These are phyloP conservation scores for Farysia itapuensis DNA, from an alignment of 1,284 basidiomycete genomes.

Conservation along the genomic window DNA sequence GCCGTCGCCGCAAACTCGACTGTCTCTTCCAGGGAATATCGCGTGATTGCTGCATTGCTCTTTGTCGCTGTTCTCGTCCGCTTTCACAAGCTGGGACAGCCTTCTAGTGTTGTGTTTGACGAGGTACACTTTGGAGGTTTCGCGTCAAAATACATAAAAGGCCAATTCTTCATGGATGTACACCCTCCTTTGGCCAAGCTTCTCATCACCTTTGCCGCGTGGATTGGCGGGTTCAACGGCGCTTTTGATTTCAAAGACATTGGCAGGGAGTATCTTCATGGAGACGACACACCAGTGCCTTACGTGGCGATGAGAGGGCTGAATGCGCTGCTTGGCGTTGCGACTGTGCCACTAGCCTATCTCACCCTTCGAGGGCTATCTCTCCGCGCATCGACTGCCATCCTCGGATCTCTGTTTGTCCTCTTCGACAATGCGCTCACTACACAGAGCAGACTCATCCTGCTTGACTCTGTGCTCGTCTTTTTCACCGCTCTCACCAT, in stretches of 20 bases:
- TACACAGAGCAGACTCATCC: slow-evolving; percentile 93
- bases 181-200: slow-evolving; percentile 96
- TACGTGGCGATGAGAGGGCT: slow-evolving; percentile 95
- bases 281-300: slow-evolving; percentile 68
- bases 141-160: slow-evolving; percentile 83
- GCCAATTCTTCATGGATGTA: slow-evolving; percentile 88
- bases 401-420: slow-evolving; percentile 85
- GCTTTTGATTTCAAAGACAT: slow-evolving; percentile 97
- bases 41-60: slow-evolving; percentile 25
- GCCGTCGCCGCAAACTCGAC: slow-evolving; percentile 23
- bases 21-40: slow-evolving; percentile 15
- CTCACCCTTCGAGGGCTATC: slow-evolving; percentile 89
- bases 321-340: slow-evolving; percentile 84
- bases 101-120: slow-evolving; percentile 58
- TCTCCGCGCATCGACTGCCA: slow-evolving; percentile 77
- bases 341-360: slow-evolving; percentile 86
- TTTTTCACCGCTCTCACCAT: slow-evolving; percentile 93
- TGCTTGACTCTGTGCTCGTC: slow-evolving; percentile 93
- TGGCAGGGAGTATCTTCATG: slow-evolving; percentile 63
- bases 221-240: slow-evolving; percentile 86
- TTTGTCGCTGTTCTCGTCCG: slow-evolving; percentile 40
- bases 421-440: slow-evolving; percentile 95
- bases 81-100: slow-evolving; percentile 47
- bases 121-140: slow-evolving; percentile 63
- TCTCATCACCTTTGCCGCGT: slow-evolving; percentile 86